phyloP scores from a whole-genome alignment of 805 yeast species.

The Metschnikowia amazonensis region DNA sequence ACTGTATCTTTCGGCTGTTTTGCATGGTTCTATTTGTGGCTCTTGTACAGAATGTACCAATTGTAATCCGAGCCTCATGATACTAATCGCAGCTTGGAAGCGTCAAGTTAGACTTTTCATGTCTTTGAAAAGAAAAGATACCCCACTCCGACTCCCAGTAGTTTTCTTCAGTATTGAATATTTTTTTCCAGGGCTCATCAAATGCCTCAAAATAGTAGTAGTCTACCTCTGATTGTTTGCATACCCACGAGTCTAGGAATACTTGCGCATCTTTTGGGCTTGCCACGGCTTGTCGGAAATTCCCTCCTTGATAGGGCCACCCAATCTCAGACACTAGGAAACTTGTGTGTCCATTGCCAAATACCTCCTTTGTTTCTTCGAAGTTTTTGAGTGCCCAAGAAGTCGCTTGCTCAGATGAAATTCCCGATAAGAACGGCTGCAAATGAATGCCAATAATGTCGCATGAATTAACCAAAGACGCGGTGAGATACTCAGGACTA shows the following conservation, averaged over 20 bases:
- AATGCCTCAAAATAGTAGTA: constrained; percentile 69
- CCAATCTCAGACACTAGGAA: constrained; percentile 61
- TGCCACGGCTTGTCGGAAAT: constrained; percentile 44
- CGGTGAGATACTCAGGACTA: constrained; percentile 45
- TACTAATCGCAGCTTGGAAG: constrained; percentile 1
- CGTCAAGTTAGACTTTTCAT: constrained; percentile 1
- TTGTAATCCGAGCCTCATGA: constrained; percentile 6
- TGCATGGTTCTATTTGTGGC: constrained; percentile 78
- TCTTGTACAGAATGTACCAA: constrained; percentile 44
- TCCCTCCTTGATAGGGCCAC: constrained; percentile 68
- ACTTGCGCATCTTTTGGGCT: constrained; percentile 40
- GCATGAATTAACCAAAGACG: constrained; percentile 37
- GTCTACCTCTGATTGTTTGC: constrained; percentile 35
- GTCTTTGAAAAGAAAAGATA: constrained; percentile 31
- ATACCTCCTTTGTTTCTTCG: constrained; percentile 27
- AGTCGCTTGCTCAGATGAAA: constrained; percentile 42
- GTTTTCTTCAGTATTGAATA: constrained; percentile 45
- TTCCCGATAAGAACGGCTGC: constrained; percentile 69
- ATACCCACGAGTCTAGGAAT: constrained; percentile 52
- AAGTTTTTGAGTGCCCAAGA: constrained; percentile 42
- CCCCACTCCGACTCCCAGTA: constrained; percentile 77
- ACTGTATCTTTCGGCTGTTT: constrained; percentile 74
- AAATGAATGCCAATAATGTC: constrained; percentile 62
- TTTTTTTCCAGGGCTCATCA: constrained; percentile 67
- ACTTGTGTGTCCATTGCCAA: constrained; percentile 23